phyloP scores from a whole-genome alignment of 179 eudicot genomes.

The Heliamphora pulchella region DNA sequence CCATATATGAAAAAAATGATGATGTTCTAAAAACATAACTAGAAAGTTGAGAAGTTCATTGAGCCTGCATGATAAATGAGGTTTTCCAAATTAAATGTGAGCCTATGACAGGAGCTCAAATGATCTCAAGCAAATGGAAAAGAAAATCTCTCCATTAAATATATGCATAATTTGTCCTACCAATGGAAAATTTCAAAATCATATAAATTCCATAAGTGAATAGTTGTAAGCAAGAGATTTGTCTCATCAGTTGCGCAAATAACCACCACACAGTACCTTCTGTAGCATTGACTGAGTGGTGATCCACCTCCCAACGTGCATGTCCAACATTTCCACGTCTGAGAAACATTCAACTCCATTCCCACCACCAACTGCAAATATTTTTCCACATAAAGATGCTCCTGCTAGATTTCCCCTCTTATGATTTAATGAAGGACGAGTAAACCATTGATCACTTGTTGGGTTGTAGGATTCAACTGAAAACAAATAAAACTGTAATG shows the following conservation, averaged over 20 bases:
- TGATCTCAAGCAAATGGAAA: neutral
- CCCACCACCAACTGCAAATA: slow-evolving; percentile 82
- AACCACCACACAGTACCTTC: slow-evolving; percentile 34
- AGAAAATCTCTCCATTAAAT: neutral
- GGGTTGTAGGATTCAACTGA: slow-evolving; percentile 68
- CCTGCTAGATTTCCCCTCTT: slow-evolving; percentile 56
- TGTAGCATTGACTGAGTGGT: slow-evolving; percentile 54
- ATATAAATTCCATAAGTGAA: neutral
- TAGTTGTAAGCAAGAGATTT: neutral
- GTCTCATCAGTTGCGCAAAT: neutral
- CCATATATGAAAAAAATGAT: neutral
- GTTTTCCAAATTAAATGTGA: neutral
- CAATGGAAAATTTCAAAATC: neutral
- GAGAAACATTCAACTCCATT: slow-evolving; percentile 54
- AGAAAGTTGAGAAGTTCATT: neutral
- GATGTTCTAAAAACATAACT: neutral
- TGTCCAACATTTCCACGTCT: slow-evolving; percentile 71
- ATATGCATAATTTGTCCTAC: neutral
- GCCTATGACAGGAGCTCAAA: neutral
- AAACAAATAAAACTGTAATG: slow-evolving; percentile 19
- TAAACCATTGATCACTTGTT: slow-evolving; percentile 41
- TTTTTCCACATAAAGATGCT: slow-evolving; percentile 38
- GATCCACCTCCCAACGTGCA: slow-evolving; percentile 64
- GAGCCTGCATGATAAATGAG: neutral
- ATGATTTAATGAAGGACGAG: slow-evolving; percentile 40